phyloP scores from a whole-genome alignment of 805 yeast species.

The Tetrapisispora pingtungensis region DNA sequence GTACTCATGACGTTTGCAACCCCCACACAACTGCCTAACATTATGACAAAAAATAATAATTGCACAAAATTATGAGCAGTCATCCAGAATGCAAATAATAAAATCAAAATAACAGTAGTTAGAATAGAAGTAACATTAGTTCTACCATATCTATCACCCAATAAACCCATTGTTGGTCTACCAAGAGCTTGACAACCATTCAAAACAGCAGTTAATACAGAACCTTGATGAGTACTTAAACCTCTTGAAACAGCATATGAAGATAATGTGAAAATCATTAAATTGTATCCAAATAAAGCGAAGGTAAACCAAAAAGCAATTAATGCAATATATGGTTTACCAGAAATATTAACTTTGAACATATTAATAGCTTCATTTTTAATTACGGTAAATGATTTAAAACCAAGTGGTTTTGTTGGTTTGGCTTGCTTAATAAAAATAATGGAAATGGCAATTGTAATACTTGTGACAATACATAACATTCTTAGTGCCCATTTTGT shows the following conservation, averaged over 20 bases:
- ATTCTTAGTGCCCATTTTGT: conserved; percentile 40
- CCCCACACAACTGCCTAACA: conserved; percentile 38
- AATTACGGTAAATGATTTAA: conserved; percentile 19
- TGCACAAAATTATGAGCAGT: conserved; percentile 34
- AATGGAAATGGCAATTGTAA: conserved; percentile 32
- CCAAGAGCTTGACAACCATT: conserved; percentile 41
- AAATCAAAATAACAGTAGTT: conserved; percentile 29
- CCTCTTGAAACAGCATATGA: conserved; percentile 43
- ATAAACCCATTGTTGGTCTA: conserved; percentile 38
- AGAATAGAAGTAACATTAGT: conserved; percentile 35
- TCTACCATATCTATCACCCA: conserved; percentile 39
- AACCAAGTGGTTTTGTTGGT: conserved; percentile 25
- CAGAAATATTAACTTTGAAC: conserved; percentile 21
- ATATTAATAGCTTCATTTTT: conserved; percentile 16
- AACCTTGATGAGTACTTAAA: conserved; percentile 32
- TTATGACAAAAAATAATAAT: conserved; percentile 34
- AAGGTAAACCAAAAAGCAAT: conserved; percentile 32
- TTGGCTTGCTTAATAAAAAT: conserved; percentile 38
- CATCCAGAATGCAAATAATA: conserved; percentile 42
- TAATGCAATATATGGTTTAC: conserved; percentile 25
- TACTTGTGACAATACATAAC: conserved; percentile 34
- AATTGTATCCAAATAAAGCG: conserved; percentile 33
- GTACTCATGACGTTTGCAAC: conserved; percentile 36
- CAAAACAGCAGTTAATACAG: conserved; percentile 36
- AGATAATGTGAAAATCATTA: conserved; percentile 38